Evolutionary conservation across 208 protist species (phyloP).

Genomic region (Naegleria gruberi): DNA sequence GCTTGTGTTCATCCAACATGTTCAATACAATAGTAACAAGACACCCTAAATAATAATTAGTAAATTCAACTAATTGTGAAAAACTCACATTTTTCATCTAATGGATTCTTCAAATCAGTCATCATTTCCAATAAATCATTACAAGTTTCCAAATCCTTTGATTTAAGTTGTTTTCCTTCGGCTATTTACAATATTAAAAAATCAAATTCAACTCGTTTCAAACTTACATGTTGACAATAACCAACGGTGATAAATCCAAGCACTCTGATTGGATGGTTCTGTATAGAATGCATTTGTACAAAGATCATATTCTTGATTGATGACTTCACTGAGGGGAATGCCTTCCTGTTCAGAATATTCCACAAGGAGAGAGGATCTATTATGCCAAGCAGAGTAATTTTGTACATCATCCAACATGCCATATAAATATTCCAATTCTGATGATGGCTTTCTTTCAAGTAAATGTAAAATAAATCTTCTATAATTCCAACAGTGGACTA

Average conservation of each 20-base stretch:
- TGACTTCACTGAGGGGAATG: neutral
- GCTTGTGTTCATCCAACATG: neutral
- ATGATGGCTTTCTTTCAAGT: neutral
- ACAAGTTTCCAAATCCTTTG: neutral
- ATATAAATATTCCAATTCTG: neutral
- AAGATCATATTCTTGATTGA: conserved; percentile 43
- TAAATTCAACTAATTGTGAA: neutral
- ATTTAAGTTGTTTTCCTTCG: neutral
- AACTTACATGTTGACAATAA: conserved; percentile 28
- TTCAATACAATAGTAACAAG: neutral
- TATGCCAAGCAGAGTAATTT: conserved; percentile 23
- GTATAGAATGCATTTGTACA: conserved; percentile 48
- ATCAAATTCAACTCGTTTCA: neutral
- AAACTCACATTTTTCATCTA: conserved; percentile 13
- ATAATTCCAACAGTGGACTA: conserved; percentile 28
- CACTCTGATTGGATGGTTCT: conserved; percentile 51
- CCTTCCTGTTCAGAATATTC: neutral
- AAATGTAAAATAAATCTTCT: conserved; percentile 8
- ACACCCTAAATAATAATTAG: neutral
- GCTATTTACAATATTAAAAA: neutral
- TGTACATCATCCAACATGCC: neutral
- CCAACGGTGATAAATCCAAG: conserved; percentile 58
- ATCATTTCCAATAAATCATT: neutral
- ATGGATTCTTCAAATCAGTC: neutral
- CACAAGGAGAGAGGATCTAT: neutral